Conservation (phyloP, 495 filamentous ascomycete species). For the Xylaria nigripes region DNA sequence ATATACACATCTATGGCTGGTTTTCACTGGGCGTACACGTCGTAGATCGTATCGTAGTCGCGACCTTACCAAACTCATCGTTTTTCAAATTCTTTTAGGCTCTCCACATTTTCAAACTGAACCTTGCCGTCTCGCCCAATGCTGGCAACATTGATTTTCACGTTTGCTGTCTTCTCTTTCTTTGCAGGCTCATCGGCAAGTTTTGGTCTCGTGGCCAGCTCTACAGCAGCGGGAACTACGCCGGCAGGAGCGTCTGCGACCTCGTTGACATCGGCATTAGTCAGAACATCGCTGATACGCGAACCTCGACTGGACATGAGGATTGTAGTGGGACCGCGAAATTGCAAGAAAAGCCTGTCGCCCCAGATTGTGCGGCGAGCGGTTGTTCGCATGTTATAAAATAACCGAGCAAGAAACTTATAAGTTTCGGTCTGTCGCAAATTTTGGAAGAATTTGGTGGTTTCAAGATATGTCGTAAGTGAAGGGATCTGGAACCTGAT, state of each 20-base stretch:
- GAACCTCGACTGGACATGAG: slow-evolving; percentile 77
- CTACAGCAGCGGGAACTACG: slow-evolving; percentile 41
- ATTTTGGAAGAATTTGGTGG: slow-evolving; percentile 59
- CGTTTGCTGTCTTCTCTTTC: slow-evolving; percentile 24
- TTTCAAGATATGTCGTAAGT: slow-evolving; percentile 42
- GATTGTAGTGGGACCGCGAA: slow-evolving; percentile 75
- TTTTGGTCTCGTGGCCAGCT: slow-evolving; percentile 34
- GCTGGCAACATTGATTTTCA: slow-evolving; percentile 45
- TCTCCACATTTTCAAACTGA: slow-evolving; percentile 52
- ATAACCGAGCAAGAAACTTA: slow-evolving; percentile 50
- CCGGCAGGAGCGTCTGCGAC: slow-evolving; percentile 66
- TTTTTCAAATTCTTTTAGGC: slow-evolving; percentile 45
- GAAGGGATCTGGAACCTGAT: slow-evolving; percentile 73
- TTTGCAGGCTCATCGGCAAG: slow-evolving; percentile 24
- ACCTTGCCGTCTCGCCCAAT: slow-evolving; percentile 62
- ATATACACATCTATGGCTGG: slow-evolving; percentile 9
- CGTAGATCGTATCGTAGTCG: background rate
- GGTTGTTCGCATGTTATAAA: slow-evolving; percentile 64
- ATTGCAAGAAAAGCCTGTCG: slow-evolving; percentile 82
- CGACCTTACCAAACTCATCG: slow-evolving; percentile 4
- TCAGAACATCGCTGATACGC: slow-evolving; percentile 66
- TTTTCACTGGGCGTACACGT: slow-evolving; percentile 7
- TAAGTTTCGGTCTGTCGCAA: slow-evolving; percentile 63
- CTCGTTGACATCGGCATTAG: slow-evolving; percentile 70
- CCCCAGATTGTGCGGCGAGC: slow-evolving; percentile 82